A percentile compares a stretch with the other conserved stretches of the same genome.
These are phyloP conservation scores for Viridothelium virens DNA, from an alignment of 495 filamentous ascomycete genomes.

Conservation along the genomic window DNA sequence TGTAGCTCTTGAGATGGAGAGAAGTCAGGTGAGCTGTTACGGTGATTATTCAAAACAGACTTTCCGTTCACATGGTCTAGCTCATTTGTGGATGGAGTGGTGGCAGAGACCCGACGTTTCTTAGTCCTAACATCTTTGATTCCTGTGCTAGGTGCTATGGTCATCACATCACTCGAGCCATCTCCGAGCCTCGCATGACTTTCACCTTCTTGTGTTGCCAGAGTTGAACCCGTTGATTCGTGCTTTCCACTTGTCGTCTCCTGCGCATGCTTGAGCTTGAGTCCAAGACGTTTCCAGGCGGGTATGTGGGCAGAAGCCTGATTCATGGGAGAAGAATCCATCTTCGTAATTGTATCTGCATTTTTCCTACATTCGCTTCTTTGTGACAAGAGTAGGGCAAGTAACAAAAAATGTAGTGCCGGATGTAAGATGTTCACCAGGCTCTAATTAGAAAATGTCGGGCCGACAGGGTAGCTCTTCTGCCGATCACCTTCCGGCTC, in stretches of 20 bases:
- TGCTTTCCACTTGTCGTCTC: conserved; percentile 33
- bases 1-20: background rate
- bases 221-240: background rate
- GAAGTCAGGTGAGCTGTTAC: background rate
- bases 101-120: background rate
- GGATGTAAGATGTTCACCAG: no score
- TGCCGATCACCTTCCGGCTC: background rate
- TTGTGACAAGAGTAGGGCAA: no score
- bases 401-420: no score
- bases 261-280: conserved; percentile 62
- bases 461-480: conserved; percentile 1
- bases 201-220: conserved; percentile 10
- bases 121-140: background rate
- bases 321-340: background rate
- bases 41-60: background rate
- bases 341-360: background rate
- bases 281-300: conserved; percentile 68
- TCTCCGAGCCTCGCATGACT: background rate
- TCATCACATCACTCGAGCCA: background rate
- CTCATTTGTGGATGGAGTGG: background rate
- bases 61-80: background rate
- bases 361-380: background rate
- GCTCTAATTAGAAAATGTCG: conserved; percentile 6
- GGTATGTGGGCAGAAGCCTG: conserved; percentile 45
- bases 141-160: background rate